Evolutionary conservation across 371 early-diverging fungal genomes (phyloP), one percentile per base, ranked within the genome.

Genomic region (Entomophthora muscae): DNA sequence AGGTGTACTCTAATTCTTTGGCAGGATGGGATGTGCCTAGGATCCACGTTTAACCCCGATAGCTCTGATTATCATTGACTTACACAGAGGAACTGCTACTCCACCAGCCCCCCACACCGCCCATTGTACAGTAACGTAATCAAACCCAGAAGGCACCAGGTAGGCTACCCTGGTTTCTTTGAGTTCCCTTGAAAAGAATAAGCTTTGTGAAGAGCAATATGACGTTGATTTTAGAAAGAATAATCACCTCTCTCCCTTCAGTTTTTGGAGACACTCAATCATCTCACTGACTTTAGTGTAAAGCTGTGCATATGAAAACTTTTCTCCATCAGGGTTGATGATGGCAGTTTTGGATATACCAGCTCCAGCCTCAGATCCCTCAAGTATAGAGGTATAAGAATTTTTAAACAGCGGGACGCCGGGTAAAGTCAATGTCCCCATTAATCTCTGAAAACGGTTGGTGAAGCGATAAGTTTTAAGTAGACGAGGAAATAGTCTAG

Each of bases 51-150:
- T 28, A 32, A 54, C 63, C 32, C 5, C 28, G 2, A 24, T 28
- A 53, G 28, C 26, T 5, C 24, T 51, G 3, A 21, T 10, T 55
- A n/a, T n/a, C n/a, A n/a, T n/a, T n/a, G n/a, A n/a, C n/a, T 68
- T 75, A 75, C 80, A 78, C 55, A 91, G 70, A 12, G 91, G 91
- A 22, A 91, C 90, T 1, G 83, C 83, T 1, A 86, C 75, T 17
- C 84, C 88, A n/a, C 7, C 85, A 84, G 7, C 81, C 75, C 82
- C 80, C 92, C 92, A 91, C 52, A 83, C 71, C 7, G 82, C 79
- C 81, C 85, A 88, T 68, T 86, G 86, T 17, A 76, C 68, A 1
- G 78, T 80, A 3, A 83, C 84, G 69, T 88, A 88, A 24, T 80
- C 75, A 71, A 82, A 88, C 32, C 79, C 76, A 62, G 78, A n/a